Evolutionary conservation across 768 basidiomycete genomes (phyloP).

Genomic region (Tylopilus sp.): DNA sequence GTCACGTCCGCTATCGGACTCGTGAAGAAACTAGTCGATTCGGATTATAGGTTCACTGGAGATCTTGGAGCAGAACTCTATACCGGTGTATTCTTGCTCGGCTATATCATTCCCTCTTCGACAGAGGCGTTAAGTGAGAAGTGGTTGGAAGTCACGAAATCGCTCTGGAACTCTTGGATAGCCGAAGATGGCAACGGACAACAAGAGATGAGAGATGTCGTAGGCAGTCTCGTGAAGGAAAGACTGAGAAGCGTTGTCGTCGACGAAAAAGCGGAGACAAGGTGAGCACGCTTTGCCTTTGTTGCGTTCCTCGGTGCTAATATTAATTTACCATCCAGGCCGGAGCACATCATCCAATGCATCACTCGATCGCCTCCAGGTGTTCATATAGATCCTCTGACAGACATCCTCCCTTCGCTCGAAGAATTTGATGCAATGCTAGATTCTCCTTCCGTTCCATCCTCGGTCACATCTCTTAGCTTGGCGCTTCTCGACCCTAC

Average conservation of each 20-base stretch:
- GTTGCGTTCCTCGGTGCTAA: neutral
- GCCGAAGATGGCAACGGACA: slow-evolving; percentile 8
- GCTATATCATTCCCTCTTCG: slow-evolving; percentile 14
- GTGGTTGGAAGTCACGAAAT: slow-evolving; percentile 22
- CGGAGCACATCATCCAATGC: slow-evolving; percentile 43
- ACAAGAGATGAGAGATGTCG: slow-evolving; percentile 22
- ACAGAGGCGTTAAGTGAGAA: slow-evolving; percentile 7
- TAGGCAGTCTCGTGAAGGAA: slow-evolving; percentile 37
- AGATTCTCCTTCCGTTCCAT: slow-evolving; percentile 35
- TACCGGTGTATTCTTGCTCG: slow-evolving; percentile 19
- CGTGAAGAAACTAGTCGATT: slow-evolving; percentile 12
- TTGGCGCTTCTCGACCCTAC: slow-evolving; percentile 59
- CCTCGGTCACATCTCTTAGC: slow-evolving; percentile 48
- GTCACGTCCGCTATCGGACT: slow-evolving; percentile 8
- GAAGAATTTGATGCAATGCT: slow-evolving; percentile 48
- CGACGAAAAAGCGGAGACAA: slow-evolving; percentile 32
- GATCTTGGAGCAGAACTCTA: slow-evolving; percentile 22
- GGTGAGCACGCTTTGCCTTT: slow-evolving; percentile 24
- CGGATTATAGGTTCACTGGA: slow-evolving; percentile 19
- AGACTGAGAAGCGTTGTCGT: slow-evolving; percentile 40
- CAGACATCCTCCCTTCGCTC: slow-evolving; percentile 51
- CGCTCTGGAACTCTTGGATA: slow-evolving; percentile 32
- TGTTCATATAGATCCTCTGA: slow-evolving; percentile 37
- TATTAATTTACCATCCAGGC: slow-evolving; percentile 29
- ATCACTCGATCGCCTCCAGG: slow-evolving; percentile 35